Base-by-base conservation (phyloP, 1,284 basidiomycete genomes). In the Tilletiopsis washingtonensis region DNA sequence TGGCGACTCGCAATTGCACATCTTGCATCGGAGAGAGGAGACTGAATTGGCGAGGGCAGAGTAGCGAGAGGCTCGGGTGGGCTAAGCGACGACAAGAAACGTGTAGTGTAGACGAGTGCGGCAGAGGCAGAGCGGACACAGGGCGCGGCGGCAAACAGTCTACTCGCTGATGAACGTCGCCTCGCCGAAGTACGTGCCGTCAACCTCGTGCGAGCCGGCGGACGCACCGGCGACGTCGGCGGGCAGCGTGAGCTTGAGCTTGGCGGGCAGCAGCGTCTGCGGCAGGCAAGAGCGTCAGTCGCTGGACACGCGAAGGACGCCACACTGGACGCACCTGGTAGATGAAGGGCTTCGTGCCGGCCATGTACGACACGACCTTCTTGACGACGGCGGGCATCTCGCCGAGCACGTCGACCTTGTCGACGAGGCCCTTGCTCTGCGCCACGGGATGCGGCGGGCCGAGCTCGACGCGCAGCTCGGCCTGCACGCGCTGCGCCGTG, bases 331-430 rank as follows among this genome's bases (percentile, higher is more conserved):
- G 51, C 51, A 85, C 88, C 79, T 90, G 88, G 73, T 93, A 93
- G 67, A 93, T 86, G 73, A 84, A 93, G 2, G 89, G 90, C 75
- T 91, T 91, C 32, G 88, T 87, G 26, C 88, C 86, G 32, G 89
- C 85, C 26, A 89, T 88, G 63, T 90, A 91, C 73, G 84, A 89
- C 57, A 93, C 84, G 60, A 90, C 81, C 70, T 87, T 82, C 77
- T 88, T 88, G 65, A 93, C 76, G 52, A 94, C 82, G 60, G 86
- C 85, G 6, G 94, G 94, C 63, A 99, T 91, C 77, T 98, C 91
- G 3, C 86, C 90, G 15, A 99, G 80, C 1, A 98, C 84, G 67
- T 98, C 91, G 15, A 98, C 89, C 78, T 97, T 97, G 76, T 97
- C 91, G 41, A 98, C 82, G 69, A 98, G 76, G 0, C 91, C 91